Evolutionary conservation across 2,329 filamentous ascomycete genomes (phyloP).

Genomic region (Cercospora brassicicola): DNA sequence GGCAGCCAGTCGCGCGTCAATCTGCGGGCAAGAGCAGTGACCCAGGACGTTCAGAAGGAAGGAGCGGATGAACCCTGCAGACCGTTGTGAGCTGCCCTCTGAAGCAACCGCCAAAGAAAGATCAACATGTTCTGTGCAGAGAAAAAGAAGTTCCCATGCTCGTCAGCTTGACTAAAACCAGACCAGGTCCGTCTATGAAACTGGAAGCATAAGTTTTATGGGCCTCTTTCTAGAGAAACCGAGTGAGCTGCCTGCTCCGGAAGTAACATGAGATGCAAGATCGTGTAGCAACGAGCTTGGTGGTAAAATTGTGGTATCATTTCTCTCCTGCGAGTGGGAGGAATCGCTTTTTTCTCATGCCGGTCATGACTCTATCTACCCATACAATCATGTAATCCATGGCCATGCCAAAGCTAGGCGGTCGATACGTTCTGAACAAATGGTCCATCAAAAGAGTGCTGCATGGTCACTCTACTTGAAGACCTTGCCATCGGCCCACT

Average conservation of each 20-base stretch:
- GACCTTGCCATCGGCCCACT: slow-evolving; percentile 90
- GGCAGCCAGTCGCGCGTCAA: neutral
- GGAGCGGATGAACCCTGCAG: neutral
- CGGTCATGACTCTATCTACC: slow-evolving; percentile 14
- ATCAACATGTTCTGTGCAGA: neutral
- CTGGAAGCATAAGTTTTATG: neutral
- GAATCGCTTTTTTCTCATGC: slow-evolving; percentile 14
- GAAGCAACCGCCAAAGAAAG: neutral
- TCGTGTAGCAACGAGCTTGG: neutral
- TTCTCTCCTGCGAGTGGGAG: neutral
- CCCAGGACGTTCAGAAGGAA: neutral
- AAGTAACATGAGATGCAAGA: neutral
- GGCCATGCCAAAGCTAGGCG: neutral
- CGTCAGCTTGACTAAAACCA: neutral
- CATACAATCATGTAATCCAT: slow-evolving; percentile 10
- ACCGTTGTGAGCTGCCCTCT: neutral
- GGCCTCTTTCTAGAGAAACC: neutral
- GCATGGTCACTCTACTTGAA: slow-evolving; percentile 72
- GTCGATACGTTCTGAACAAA: neutral
- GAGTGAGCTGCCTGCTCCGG: neutral
- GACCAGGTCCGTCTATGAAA: neutral
- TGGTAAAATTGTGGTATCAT: neutral
- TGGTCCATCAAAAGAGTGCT: neutral
- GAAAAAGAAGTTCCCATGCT: neutral
- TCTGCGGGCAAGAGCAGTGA: neutral